These are phyloP conservation scores for Heterobasidion irregulare DNA, from an alignment of 1,284 basidiomycete species.

Conservation along the genomic window DNA sequence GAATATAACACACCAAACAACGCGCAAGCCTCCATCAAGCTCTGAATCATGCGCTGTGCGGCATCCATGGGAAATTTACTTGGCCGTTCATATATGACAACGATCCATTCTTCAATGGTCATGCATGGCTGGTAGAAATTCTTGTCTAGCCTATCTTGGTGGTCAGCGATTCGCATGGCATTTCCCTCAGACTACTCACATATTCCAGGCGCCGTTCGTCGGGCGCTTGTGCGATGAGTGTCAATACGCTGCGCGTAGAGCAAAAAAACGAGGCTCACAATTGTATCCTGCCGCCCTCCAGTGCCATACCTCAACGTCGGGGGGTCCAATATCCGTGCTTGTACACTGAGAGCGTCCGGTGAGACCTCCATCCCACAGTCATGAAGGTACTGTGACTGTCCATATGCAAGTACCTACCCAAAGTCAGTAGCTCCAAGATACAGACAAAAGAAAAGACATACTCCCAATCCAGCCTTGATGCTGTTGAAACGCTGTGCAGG, in stretches of 20 bases:
- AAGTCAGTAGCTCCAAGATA: neutral
- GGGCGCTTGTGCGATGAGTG: slow-evolving; percentile 27
- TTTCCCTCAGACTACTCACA: slow-evolving; percentile 26
- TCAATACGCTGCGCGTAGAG: neutral
- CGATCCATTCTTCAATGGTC: slow-evolving; percentile 45
- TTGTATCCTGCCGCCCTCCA: slow-evolving; percentile 38
- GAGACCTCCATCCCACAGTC: slow-evolving; percentile 57
- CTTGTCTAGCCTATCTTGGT: slow-evolving; percentile 48
- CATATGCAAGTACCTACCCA: slow-evolving; percentile 53
- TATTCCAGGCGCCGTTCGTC: slow-evolving; percentile 61
- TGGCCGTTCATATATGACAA: slow-evolving; percentile 56
- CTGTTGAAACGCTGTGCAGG: slow-evolving; percentile 52
- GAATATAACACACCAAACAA: slow-evolving; percentile 44
- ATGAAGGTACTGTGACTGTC: slow-evolving; percentile 65
- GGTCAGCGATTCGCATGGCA: neutral
- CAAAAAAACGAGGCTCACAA: slow-evolving; percentile 29
- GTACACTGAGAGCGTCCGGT: slow-evolving; percentile 39
- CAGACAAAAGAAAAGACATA: slow-evolving; percentile 19
- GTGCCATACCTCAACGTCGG: slow-evolving; percentile 58
- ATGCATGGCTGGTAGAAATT: slow-evolving; percentile 45
- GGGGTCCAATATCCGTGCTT: slow-evolving; percentile 52
- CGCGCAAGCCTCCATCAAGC: slow-evolving; percentile 35
- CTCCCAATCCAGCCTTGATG: slow-evolving; percentile 47
- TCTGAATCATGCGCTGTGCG: slow-evolving; percentile 41
- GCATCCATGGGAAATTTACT: slow-evolving; percentile 37